Evolutionary conservation across 768 basidiomycete genomes (phyloP).

Genomic region (Tephrocybe sp.): DNA sequence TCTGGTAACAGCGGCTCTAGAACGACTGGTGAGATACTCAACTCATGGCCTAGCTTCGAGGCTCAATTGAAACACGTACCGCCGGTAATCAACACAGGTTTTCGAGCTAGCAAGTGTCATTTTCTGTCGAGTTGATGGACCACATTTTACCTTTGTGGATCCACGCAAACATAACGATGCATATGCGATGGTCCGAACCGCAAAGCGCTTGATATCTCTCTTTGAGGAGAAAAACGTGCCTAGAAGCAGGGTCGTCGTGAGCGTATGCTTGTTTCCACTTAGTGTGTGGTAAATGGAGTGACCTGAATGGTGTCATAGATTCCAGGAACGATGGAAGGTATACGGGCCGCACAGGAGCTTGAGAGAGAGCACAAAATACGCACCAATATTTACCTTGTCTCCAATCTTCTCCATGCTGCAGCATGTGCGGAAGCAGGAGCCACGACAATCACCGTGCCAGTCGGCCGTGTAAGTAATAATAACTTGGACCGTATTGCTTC

Average conservation of each 20-base stretch:
- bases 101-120: slow-evolving; percentile 49
- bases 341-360: slow-evolving; percentile 45
- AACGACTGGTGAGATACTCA: slow-evolving; percentile 28
- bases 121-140: slow-evolving; percentile 43
- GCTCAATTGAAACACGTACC: background rate
- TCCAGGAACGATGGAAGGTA: slow-evolving; percentile 57
- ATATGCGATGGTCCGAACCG: slow-evolving; percentile 40
- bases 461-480: slow-evolving; percentile 43
- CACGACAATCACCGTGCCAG: slow-evolving; percentile 47
- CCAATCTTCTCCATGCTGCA: slow-evolving; percentile 53
- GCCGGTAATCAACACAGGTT: slow-evolving; percentile 33
- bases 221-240: slow-evolving; percentile 41
- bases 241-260: slow-evolving; percentile 44
- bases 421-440: slow-evolving; percentile 55
- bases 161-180: slow-evolving; percentile 40
- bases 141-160: slow-evolving; percentile 53
- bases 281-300: background rate
- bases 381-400: slow-evolving; percentile 54
- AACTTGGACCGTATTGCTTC: background rate
- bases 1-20: slow-evolving; percentile 19
- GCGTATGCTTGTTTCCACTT: slow-evolving; percentile 35
- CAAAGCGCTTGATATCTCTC: slow-evolving; percentile 36
- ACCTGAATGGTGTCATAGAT: slow-evolving; percentile 35
- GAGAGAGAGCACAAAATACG: slow-evolving; percentile 37
- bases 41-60: background rate